These are phyloP conservation scores for Gossypium arboreum DNA, from an alignment of 345 rosid species.

Conservation along the genomic window DNA sequence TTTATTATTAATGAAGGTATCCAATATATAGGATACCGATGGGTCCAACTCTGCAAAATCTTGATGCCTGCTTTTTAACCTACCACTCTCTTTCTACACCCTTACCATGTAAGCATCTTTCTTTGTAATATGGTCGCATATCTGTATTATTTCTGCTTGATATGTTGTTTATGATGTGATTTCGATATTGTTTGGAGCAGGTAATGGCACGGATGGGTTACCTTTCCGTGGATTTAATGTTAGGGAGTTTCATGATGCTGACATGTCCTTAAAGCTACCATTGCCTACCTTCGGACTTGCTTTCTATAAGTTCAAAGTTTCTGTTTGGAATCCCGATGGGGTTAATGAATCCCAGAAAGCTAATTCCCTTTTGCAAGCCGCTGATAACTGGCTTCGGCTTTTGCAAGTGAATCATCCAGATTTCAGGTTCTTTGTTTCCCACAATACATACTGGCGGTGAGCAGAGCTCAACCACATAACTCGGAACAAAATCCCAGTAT, in stretches of 20 bases:
- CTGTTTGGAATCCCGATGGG: conserved; percentile 68
- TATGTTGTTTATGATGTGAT: background rate
- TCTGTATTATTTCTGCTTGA: background rate
- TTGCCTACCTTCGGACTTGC: conserved; percentile 81
- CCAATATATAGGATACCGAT: conserved; percentile 87
- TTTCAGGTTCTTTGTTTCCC: conserved; percentile 61
- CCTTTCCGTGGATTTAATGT: conserved; percentile 19
- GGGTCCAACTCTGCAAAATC: conserved; percentile 82
- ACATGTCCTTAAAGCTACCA: conserved; percentile 42
- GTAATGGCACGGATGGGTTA: conserved; percentile 26
- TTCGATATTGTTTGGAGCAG: conserved; percentile 28
- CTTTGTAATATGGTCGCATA: background rate
- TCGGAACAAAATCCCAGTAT: conserved; percentile 19
- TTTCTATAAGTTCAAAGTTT: conserved; percentile 65
- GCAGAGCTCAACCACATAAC: conserved; percentile 9
- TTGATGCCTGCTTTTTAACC: conserved; percentile 85
- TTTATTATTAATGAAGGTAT: conserved; percentile 38
- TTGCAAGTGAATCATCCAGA: conserved; percentile 78
- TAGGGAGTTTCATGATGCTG: conserved; percentile 29
- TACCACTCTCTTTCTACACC: conserved; percentile 62
- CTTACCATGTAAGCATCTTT: conserved; percentile 30
- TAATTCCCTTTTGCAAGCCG: conserved; percentile 47
- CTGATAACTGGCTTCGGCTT: conserved; percentile 71
- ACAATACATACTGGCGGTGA: conserved; percentile 41
- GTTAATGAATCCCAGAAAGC: conserved; percentile 47